phyloP scores from a whole-genome alignment of 805 yeast genomes.

The Martiniozyma abietophila region DNA sequence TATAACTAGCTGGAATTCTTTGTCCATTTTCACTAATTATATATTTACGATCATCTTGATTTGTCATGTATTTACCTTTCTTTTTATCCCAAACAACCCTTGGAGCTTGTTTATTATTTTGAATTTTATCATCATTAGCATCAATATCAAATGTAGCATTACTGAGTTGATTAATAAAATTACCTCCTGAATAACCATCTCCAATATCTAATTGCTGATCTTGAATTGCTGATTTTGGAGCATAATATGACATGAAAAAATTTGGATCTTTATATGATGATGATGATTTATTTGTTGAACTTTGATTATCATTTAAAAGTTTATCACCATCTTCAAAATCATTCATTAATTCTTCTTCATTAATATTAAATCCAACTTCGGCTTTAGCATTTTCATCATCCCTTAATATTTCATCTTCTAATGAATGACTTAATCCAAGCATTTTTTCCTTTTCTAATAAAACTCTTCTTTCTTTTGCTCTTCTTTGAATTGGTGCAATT shows the following conservation, averaged over 20 bases:
- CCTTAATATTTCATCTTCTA: constrained; percentile 65
- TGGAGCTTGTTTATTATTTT: constrained; percentile 54
- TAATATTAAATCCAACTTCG: constrained; percentile 30
- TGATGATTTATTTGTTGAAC: constrained; percentile 16
- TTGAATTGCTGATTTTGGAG: constrained; percentile 64
- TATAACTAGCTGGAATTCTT: constrained; percentile 80
- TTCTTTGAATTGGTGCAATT: constrained; percentile 67
- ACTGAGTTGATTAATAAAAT: constrained; percentile 80
- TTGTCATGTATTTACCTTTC: constrained; percentile 80
- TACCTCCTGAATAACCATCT: constrained; percentile 40
- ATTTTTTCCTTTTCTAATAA: constrained; percentile 62
- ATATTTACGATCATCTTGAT: constrained; percentile 75
- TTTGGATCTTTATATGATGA: constrained; percentile 63
- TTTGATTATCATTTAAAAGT: constrained; percentile 15
- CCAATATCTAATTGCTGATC: constrained; percentile 61
- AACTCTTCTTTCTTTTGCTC: constrained; percentile 62
- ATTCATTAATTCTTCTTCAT: constrained; percentile 38
- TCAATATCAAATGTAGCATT: constrained; percentile 78
- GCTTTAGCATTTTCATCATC: constrained; percentile 28
- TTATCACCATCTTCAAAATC: constrained; percentile 48
- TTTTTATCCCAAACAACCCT: constrained; percentile 88
- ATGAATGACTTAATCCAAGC: constrained; percentile 63
- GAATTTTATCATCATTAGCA: constrained; percentile 58
- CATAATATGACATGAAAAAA: constrained; percentile 81
- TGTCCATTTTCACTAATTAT: constrained; percentile 95